phyloP scores from a whole-genome alignment of 2,329 filamentous ascomycete genomes.

The Chaetomiaceae sp. region DNA sequence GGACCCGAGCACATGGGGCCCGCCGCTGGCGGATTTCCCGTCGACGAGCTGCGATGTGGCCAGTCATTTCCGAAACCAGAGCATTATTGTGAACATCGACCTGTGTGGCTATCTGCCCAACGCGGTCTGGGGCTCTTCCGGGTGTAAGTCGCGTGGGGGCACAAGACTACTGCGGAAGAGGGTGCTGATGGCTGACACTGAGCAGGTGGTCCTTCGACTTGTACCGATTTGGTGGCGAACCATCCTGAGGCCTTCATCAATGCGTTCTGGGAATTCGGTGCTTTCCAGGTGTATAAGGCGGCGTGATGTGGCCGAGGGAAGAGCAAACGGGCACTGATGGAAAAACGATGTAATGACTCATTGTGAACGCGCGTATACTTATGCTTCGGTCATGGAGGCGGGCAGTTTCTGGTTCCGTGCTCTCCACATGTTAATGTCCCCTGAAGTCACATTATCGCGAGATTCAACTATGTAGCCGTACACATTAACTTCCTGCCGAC shows the following conservation, averaged over 20 bases:
- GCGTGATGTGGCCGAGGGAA: not conserved
- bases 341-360: not conserved
- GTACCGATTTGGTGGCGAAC: slow-evolving; percentile 51
- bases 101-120: slow-evolving; percentile 54
- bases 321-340: not conserved
- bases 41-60: slow-evolving; percentile 54
- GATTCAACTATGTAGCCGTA: too few relatives aligned
- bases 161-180: too few relatives aligned
- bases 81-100: slow-evolving; percentile 61
- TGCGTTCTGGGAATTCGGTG: slow-evolving; percentile 60
- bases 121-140: slow-evolving; percentile 32
- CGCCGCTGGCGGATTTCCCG: slow-evolving; percentile 59
- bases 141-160: slow-evolving; percentile 13
- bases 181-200: not conserved
- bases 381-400: too few relatives aligned
- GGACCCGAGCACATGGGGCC: slow-evolving; percentile 57
- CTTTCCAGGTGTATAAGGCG: slow-evolving; percentile 51
- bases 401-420: too few relatives aligned
- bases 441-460: too few relatives aligned
- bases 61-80: slow-evolving; percentile 57
- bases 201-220: slow-evolving; percentile 48
- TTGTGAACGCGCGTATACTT: not conserved
- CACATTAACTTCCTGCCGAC: too few relatives aligned
- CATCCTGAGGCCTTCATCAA: slow-evolving; percentile 50
- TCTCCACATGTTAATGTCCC: too few relatives aligned